phyloP scores from a whole-genome alignment of 176 grass and related monocot genomes.

The Typha latifolia region DNA sequence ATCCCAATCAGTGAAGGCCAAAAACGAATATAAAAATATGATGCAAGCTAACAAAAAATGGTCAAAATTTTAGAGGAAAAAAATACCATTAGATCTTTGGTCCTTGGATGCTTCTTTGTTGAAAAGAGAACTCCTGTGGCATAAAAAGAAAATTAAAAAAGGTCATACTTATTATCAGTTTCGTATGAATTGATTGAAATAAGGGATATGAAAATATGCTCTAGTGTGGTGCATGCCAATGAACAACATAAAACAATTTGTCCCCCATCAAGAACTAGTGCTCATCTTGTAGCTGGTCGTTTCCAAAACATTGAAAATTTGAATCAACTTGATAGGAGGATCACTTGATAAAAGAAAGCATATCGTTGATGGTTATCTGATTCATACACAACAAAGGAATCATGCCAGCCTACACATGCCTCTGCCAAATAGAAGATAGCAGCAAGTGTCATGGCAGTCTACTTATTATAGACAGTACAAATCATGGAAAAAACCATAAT shows the following conservation, averaged over 20 bases:
- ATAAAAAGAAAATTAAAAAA: conserved; percentile 6
- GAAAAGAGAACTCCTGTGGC: conserved; percentile 75
- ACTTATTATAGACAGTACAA: no score
- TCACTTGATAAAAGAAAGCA: no score
- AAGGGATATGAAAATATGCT: conserved; percentile 4
- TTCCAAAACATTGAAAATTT: background rate
- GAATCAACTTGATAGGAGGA: no score
- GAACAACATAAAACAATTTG: background rate
- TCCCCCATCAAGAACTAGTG: background rate
- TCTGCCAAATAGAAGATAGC: no score
- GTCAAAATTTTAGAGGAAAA: background rate
- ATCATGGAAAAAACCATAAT: no score
- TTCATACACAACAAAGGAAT: no score
- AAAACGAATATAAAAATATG: no score
- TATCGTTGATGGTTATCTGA: no score
- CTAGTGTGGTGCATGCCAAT: background rate
- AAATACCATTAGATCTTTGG: conserved; percentile 86
- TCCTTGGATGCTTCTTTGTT: conserved; percentile 96
- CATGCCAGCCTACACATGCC: no score
- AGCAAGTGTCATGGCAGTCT: no score
- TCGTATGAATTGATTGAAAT: conserved; percentile 16
- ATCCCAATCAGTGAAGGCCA: no score
- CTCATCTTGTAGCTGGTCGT: background rate
- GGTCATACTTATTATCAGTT: conserved; percentile 11
- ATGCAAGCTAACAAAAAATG: background rate